Conservation (phyloP, 2,329 filamentous ascomycete genomes). For the Talaromyces sp. region DNA sequence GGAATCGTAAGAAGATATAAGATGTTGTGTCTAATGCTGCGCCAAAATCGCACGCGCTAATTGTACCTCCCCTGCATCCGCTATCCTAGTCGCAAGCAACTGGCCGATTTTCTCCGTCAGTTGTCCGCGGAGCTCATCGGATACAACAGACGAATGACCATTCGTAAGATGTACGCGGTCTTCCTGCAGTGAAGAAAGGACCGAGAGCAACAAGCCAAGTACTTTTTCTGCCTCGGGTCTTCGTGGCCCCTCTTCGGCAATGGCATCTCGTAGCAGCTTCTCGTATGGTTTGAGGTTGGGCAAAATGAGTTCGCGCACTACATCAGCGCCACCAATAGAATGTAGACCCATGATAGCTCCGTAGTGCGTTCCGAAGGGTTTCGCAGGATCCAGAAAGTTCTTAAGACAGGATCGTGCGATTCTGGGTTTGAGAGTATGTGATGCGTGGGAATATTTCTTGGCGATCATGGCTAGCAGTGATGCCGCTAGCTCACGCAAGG, state of each 20-base stretch:
- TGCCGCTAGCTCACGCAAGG: constrained; percentile 78
- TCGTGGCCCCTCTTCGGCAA: constrained; percentile 49
- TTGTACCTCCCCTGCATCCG: constrained; percentile 39
- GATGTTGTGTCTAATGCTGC: constrained; percentile 7
- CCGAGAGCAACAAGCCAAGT: constrained; percentile 54
- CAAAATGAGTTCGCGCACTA: constrained; percentile 61
- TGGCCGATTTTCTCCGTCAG: constrained; percentile 41
- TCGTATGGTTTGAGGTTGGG: constrained; percentile 66
- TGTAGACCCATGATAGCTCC: constrained; percentile 79
- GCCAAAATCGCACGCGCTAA: constrained; percentile 40
- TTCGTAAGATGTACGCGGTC: constrained; percentile 41
- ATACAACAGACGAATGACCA: constrained; percentile 36
- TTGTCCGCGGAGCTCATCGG: constrained; percentile 36
- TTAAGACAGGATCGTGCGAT: constrained; percentile 92
- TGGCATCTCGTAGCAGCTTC: constrained; percentile 55
- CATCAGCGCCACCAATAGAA: constrained; percentile 68
- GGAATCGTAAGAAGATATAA: background rate
- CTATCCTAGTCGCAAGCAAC: constrained; percentile 40
- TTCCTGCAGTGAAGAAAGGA: constrained; percentile 53
- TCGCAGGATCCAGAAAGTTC: constrained; percentile 81
- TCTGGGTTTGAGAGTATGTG: constrained; percentile 77
- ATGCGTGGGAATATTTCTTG: constrained; percentile 74
- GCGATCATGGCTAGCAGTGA: constrained; percentile 76
- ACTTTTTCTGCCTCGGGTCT: constrained; percentile 61
- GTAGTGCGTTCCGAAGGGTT: constrained; percentile 80